Base-by-base conservation (phyloP, 1,284 basidiomycete genomes). In the Rhodotorula sp. region DNA sequence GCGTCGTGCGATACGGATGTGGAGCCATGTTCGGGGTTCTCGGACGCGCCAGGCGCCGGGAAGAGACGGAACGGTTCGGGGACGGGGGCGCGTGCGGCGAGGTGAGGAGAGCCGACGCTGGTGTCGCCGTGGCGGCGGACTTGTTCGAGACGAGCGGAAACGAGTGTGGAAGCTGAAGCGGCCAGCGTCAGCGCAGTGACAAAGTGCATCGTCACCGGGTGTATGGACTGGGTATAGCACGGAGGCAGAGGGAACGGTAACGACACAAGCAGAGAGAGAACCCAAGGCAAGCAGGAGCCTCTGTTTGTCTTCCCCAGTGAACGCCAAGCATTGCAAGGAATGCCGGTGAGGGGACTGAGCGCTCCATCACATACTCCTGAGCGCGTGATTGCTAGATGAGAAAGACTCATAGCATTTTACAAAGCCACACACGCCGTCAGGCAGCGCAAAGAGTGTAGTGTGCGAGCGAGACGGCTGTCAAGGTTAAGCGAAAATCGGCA, bases 81-180 rank as follows among this genome's bases (percentile, higher is more conserved):
- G 22, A 20, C 15, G 17, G 64, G 53, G 24, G 62, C 33, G 45
- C 59, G 62, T 46, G 60, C 60, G 44, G 48, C 30, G 48, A 62
- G 62, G 29, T 54, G 63, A 33, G 60, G 53, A 37, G 33, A 49
- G 33, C 15, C 65, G 48, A 30, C 37, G 12, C 29, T 30, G 24
- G 10, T 59, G 58, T 7, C 62, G 62, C 49, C 64, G 58, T 55
- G n/a, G 26, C n/a, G 26, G 53, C 53, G 48, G 48, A 49, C 48
- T 24, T 54, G 53, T 2, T 67, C 71, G 33, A 67, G 59, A 15
- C 68, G 64, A 8, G 67, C 67, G 18, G 62, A 56, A 15, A 60
- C 67, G 62, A 64, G 67, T n/a, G 60, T 62, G 22, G 67, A 62
- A 33, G 67, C 65, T 14, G 70, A 56, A 33, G 71, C 60, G 4